Percentiles rank a stretch among this genome's conserved stretches.
Evolutionary conservation across 2,329 filamentous ascomycete genomes (phyloP).

Genomic region (Colletotrichum cereale): DNA sequence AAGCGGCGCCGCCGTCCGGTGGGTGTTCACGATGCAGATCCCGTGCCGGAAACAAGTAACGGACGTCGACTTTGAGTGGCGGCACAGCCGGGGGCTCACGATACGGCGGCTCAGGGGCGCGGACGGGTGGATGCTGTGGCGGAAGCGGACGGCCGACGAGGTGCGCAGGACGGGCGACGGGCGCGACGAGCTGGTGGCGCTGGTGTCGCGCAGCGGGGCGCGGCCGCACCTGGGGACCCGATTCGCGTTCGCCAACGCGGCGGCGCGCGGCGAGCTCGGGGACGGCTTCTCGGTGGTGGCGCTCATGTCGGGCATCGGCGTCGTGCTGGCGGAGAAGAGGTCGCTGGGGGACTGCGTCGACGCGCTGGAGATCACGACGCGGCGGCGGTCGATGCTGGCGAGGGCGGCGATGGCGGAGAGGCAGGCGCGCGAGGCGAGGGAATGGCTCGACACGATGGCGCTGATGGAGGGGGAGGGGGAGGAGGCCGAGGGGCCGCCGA

Average conservation of each 20-base stretch:
- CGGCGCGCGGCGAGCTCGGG: not conserved
- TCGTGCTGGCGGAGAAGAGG: not conserved
- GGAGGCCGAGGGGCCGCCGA: not conserved
- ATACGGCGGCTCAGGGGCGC: not conserved
- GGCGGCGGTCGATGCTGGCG: not conserved
- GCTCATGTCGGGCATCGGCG: constrained; percentile 18
- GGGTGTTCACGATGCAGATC: constrained; percentile 8
- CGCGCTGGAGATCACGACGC: not conserved
- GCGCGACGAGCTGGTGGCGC: constrained; percentile 2
- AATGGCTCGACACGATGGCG: not conserved
- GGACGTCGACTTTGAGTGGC: constrained; percentile 18
- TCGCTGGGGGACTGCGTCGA: not conserved
- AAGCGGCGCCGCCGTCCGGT: not conserved
- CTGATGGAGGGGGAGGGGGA: not conserved
- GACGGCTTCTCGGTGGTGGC: constrained; percentile 12
- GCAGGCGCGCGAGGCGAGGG: not conserved
- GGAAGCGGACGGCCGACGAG: constrained; percentile 8
- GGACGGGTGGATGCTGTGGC: constrained; percentile 11
- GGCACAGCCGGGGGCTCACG: not conserved
- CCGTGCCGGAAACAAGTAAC: not conserved
- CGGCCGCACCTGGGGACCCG: constrained; percentile 3
- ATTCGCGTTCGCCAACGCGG: not conserved
- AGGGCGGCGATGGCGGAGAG: constrained; percentile 6
- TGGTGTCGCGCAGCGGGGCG: constrained; percentile 1
- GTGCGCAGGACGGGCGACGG: not conserved